Percentiles rank a stretch among this genome's conserved stretches.
These are phyloP conservation scores for Ophidiomyces ophidiicola DNA, from an alignment of 2,329 filamentous ascomycete species.

Conservation along the genomic window DNA sequence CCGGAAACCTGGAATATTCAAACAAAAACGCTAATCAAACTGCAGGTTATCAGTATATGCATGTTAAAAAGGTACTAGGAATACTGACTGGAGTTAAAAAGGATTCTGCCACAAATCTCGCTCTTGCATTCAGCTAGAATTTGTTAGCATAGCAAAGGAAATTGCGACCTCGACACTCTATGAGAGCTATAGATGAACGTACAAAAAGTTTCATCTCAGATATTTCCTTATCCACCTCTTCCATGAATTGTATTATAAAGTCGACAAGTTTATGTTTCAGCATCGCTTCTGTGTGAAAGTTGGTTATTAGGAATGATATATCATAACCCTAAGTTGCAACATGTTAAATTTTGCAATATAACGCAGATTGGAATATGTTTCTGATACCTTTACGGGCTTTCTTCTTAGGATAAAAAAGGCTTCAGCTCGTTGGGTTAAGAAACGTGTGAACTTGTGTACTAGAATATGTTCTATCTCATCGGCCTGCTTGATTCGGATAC, in stretches of 20 bases:
- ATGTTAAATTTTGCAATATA: neutral
- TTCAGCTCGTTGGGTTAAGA: conserved; percentile 90
- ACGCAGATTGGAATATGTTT: too few relatives aligned
- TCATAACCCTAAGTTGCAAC: conserved; percentile 75
- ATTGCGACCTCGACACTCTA: neutral
- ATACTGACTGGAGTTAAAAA: conserved; percentile 77
- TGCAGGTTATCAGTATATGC: conserved; percentile 14
- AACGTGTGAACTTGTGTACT: conserved; percentile 96
- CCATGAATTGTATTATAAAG: conserved; percentile 99
- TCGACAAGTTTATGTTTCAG: conserved; percentile 98
- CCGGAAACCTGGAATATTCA: too few relatives aligned
- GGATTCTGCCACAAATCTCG: conserved; percentile 94
- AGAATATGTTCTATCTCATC: conserved; percentile 98
- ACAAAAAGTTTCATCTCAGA: conserved; percentile 99
- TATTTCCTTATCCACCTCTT: conserved; percentile 99
- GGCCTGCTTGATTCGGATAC: conserved; percentile 98
- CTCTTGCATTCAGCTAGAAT: conserved; percentile 76
- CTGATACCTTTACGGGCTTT: conserved; percentile 78
- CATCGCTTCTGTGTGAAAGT: conserved; percentile 98
- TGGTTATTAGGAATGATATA: conserved; percentile 96
- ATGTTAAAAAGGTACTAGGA: neutral
- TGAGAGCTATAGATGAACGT: conserved; percentile 33
- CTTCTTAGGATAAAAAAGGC: conserved; percentile 91
- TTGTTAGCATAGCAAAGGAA: too few relatives aligned
- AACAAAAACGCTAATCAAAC: conserved; percentile 22